Percentiles rank a stretch among this genome's conserved stretches.
These are phyloP conservation scores for Chrysanthemum lavandulifolium DNA, from an alignment of 129 eudicot genomes.

Conservation along the genomic window DNA sequence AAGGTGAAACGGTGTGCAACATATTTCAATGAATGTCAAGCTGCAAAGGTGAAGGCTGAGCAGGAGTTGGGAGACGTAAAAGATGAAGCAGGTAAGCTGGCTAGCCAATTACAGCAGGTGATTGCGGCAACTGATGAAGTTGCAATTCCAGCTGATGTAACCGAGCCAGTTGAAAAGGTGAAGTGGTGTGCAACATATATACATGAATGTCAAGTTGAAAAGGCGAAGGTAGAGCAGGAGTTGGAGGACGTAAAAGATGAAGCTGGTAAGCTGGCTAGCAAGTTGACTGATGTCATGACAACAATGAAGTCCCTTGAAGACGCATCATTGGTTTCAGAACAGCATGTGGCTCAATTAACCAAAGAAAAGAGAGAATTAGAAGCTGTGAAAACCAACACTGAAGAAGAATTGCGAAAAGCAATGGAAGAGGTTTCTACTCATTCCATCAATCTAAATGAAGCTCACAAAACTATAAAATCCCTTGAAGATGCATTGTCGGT, in stretches of 20 bases:
- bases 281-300: slow-evolving; percentile 41
- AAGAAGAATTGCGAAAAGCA: too few relatives aligned
- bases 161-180: slow-evolving; percentile 69
- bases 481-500: slow-evolving; percentile 17
- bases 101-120: slow-evolving; percentile 33
- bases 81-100: slow-evolving; percentile 1
- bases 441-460: too few relatives aligned
- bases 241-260: slow-evolving; percentile 45
- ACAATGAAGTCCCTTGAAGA: slow-evolving; percentile 43
- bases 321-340: slow-evolving; percentile 43
- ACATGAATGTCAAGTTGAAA: slow-evolving; percentile 48
- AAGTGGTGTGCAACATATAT: slow-evolving; percentile 52
- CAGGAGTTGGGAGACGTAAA: slow-evolving; percentile 50
- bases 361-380: too few relatives aligned
- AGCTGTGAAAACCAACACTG: too few relatives aligned
- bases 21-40: slow-evolving; percentile 48
- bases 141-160: slow-evolving; percentile 45
- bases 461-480: neutral
- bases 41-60: slow-evolving; percentile 37
- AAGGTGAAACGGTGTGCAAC: slow-evolving; percentile 62
- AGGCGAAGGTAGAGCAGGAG: slow-evolving; percentile 47
- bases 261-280: slow-evolving; percentile 31
- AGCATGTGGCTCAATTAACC: neutral
- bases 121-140: slow-evolving; percentile 53
- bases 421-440: too few relatives aligned